These are phyloP conservation scores for Coffea humblotiana DNA, from an alignment of 305 asterid genomes.

Conservation along the genomic window DNA sequence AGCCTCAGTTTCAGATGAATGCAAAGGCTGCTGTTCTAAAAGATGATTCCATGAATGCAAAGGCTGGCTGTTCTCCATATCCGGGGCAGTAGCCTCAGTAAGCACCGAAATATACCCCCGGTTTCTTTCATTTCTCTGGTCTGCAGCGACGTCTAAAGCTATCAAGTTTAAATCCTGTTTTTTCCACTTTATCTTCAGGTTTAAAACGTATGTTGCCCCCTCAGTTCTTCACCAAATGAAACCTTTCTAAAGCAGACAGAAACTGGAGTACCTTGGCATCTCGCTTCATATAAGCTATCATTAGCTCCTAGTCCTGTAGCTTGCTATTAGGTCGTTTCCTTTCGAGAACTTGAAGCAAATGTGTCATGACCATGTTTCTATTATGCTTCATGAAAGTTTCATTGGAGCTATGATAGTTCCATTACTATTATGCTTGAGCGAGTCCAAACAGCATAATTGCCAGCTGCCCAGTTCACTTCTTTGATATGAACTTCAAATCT, in stretches of 20 bases:
- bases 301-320: not conserved
- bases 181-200: not conserved
- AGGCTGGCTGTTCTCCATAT: no score
- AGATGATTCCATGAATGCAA: no score
- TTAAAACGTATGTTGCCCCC: not conserved
- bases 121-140: not conserved
- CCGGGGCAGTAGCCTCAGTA: no score
- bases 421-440: no score
- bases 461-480: no score
- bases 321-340: not conserved
- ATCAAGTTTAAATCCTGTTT: not conserved
- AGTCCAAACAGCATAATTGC: no score
- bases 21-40: no score
- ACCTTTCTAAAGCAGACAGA: not conserved
- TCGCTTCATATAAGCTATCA: not conserved
- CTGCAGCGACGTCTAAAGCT: not conserved
- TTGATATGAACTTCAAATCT: not conserved
- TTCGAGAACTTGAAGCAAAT: not conserved
- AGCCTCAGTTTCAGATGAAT: no score
- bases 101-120: no score
- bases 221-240: not conserved
- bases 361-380: not conserved
- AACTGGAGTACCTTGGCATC: not conserved
- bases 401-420: no score
- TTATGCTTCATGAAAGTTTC: not conserved